Base-by-base conservation (phyloP, 176 grass and related monocot genomes). In the Stipa capillata region DNA sequence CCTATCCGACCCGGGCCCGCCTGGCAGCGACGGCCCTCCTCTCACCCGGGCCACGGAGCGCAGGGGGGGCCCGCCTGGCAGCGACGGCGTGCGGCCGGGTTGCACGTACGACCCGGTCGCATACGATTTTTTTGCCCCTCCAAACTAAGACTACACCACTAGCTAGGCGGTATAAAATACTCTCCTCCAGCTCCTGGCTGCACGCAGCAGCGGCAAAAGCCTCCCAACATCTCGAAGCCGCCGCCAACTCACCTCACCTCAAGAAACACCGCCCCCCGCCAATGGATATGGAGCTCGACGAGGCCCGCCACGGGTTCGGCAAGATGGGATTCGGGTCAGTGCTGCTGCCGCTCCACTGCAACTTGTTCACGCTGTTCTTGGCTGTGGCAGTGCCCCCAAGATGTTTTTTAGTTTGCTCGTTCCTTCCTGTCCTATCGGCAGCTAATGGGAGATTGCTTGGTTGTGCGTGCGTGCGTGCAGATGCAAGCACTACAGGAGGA, bases 401-500 rank as follows among this genome's bases (percentile, higher is more conserved):
- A n/a, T n/a, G n/a, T n/a, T n/a, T n/a, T n/a, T n/a, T n/a, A n/a
- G 27, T 5, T 53, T 13, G 53, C 53, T 56, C 11, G 53, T 24
- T 25, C 53, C 23, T 10, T n/a, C n/a, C 9, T 56, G 53, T 10
- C 2, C 23, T 9, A 56, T 56, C 23, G 55, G 25, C 10, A 28
- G 52, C 21, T 25, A 21, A 37, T 8, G 60, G 59, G 33, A 50
- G 27, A 51, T 11, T 54, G 71, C 21, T 55, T n/a, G 17, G 33
- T 1, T 5, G 21, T 67, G 15, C 36, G 41, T 51, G n/a, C n/a
- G n/a, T n/a, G 28, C 10, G n/a, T 13, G 65, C 82, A 97, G 94
- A 63, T 97, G 95, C 91, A 94, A 92, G 83, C 95, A 97, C 87
- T 97, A 92, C 71, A 72, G 87, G 83, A 73, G 89, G 83, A 82